Base-by-base conservation (phyloP, 495 filamentous ascomycete species). In the Hypoxylon fragiforme region DNA sequence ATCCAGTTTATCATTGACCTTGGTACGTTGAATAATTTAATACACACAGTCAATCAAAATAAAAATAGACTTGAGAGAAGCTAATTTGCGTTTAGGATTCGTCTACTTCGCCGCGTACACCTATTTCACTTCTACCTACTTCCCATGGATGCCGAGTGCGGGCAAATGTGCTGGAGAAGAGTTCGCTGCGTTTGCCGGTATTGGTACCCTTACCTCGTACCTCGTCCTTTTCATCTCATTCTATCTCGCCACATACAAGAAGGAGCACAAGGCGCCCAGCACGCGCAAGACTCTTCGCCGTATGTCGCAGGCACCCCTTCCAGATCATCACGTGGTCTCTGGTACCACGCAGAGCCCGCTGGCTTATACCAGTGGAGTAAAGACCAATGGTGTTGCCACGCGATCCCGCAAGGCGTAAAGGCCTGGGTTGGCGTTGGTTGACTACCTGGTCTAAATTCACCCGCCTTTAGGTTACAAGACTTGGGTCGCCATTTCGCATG, bases 201-300 rank as follows among this genome's bases (percentile, higher is more conserved):
- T 96, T 49, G 90, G 78, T 50, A 95, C 96, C 66, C 75, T 98
- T 63, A 89, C 80, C 75, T 94, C 88, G 35, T 98, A 98, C 81
- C 84, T 98, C 48, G 77, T 97, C 57, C 88, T 98, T 50, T 98
- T 98, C 83, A 96, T 98, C 78, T 91, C 87, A 42, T 98, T 98
- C 87, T 98, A 98, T 82, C 78, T 95, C 57, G 90, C 90, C 40
- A 98, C 94, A 47, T 98, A 98, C 78, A 91, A 88, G 74, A 96
- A 95, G 83, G 77, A 82, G 43, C 81, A 81, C 65, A 90, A 88
- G 79, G 70, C 73, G 24, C 72, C 76, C 21, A 78, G 74, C 48
- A 75, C 73, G 18, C 81, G 80, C 68, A 85, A 83, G 73, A 72
- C 75, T 19, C 71, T 78, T 28, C 74, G 76, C 26, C 72, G 75